Percentiles rank a stretch among this genome's conserved stretches.
These are phyloP conservation scores for Rutstroemia sp. DNA, from an alignment of 2,329 filamentous ascomycete species.

Conservation along the genomic window DNA sequence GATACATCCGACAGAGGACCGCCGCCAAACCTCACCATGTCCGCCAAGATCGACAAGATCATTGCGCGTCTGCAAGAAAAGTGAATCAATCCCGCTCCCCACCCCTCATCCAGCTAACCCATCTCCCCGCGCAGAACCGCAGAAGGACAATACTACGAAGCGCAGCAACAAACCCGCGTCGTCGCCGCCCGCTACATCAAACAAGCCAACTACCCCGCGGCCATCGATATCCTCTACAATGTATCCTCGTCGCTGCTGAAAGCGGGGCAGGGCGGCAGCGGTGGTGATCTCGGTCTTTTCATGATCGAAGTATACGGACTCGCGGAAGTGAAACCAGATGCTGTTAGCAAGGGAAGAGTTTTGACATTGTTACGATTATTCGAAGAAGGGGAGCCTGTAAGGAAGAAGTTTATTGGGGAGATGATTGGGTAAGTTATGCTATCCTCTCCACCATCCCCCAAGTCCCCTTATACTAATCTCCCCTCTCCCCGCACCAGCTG, in stretches of 20 bases:
- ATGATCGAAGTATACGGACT: slow-evolving; percentile 88
- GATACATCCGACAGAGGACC: background rate
- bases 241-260: slow-evolving; percentile 81
- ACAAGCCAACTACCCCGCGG: slow-evolving; percentile 72
- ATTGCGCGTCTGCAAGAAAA: slow-evolving; percentile 72
- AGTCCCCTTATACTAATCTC: background rate
- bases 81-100: slow-evolving; percentile 33
- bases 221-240: slow-evolving; percentile 77
- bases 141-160: slow-evolving; percentile 94
- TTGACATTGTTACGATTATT: slow-evolving; percentile 77
- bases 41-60: slow-evolving; percentile 59
- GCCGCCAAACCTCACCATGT: slow-evolving; percentile 27
- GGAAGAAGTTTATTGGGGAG: slow-evolving; percentile 87
- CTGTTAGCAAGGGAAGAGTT: slow-evolving; percentile 65
- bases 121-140: slow-evolving; percentile 54
- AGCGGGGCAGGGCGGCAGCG: slow-evolving; percentile 88
- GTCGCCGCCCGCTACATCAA: slow-evolving; percentile 93
- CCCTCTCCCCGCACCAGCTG: slow-evolving; percentile 43
- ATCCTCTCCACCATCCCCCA: background rate
- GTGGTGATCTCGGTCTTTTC: slow-evolving; percentile 81
- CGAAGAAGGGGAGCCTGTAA: slow-evolving; percentile 73
- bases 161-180: slow-evolving; percentile 94
- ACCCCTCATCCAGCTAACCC: slow-evolving; percentile 8
- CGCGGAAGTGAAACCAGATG: slow-evolving; percentile 70
- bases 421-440: slow-evolving; percentile 57